Conservation (phyloP, 441 rosid species). For the Populus hybrid region DNA sequence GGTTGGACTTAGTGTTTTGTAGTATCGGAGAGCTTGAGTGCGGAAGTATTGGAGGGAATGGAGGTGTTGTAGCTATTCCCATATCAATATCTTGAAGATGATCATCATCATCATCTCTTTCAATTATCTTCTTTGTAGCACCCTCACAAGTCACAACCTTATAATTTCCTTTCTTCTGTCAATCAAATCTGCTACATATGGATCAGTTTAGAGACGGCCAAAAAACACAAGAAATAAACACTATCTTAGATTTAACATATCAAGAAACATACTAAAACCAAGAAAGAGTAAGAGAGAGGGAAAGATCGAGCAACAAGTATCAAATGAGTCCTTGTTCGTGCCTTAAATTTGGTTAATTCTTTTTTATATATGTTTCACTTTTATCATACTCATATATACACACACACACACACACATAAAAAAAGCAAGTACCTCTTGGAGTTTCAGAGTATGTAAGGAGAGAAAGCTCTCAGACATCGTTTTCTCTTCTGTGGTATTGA, state of each 20-base stretch:
- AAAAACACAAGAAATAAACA: conserved; percentile 22
- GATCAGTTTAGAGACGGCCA: conserved; percentile 21
- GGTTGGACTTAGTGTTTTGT: conserved; percentile 17
- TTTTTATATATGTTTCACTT: neutral
- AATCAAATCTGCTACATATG: conserved; percentile 19
- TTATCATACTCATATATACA: neutral
- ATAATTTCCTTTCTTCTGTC: neutral
- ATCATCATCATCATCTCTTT: conserved; percentile 28
- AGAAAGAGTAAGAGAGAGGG: conserved; percentile 3
- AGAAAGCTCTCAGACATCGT: conserved; percentile 45
- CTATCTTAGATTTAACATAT: conserved; percentile 13
- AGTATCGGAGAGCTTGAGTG: conserved; percentile 21
- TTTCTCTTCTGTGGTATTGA: conserved; percentile 44
- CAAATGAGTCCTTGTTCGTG: conserved; percentile 17
- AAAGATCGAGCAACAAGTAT: conserved; percentile 7
- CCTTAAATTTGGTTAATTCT: conserved; percentile 13
- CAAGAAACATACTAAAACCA: conserved; percentile 14
- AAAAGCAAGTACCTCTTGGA: conserved; percentile 30
- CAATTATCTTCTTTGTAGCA: neutral
- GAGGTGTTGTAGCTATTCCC: conserved; percentile 69
- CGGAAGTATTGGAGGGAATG: conserved; percentile 29
- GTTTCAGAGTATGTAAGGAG: conserved; percentile 41
- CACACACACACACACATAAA: neutral
- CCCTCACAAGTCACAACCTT: neutral
- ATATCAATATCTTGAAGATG: conserved; percentile 46